phyloP scores from a whole-genome alignment of 2,329 filamentous ascomycete species.

The Neophaeococcomyces mojaviensis region DNA sequence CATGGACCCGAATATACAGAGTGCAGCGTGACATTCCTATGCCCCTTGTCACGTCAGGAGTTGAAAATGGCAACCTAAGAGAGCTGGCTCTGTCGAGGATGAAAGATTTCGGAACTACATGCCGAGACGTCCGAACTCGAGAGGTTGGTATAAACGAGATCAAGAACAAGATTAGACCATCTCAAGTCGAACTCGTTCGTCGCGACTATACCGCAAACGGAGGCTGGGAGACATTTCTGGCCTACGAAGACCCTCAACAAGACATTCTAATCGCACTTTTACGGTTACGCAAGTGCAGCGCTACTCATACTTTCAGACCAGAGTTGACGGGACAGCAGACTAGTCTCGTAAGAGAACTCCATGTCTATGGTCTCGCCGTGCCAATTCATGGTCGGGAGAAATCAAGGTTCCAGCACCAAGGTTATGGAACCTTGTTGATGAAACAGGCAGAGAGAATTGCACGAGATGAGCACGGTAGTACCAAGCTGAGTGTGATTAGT shows the following conservation, averaged over 20 bases:
- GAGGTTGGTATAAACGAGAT: constrained; percentile 99
- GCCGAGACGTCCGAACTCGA: constrained; percentile 88
- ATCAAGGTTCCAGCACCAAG: constrained; percentile 96
- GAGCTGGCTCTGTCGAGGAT: constrained; percentile 92
- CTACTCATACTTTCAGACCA: constrained; percentile 83
- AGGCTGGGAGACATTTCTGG: constrained; percentile 97
- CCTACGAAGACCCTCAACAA: constrained; percentile 97
- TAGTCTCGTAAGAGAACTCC: constrained; percentile 85
- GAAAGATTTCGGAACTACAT: constrained; percentile 98
- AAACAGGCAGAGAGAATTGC: constrained; percentile 96
- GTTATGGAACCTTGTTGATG: constrained; percentile 93
- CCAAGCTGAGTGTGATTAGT: constrained; percentile 95
- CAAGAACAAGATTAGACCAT: constrained; percentile 95
- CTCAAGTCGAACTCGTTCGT: constrained; percentile 89
- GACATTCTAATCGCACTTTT: constrained; percentile 92
- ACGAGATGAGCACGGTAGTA: constrained; percentile 83
- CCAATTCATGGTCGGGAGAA: constrained; percentile 92
- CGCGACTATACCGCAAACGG: constrained; percentile 92
- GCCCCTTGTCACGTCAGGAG: constrained; percentile 96
- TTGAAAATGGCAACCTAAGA: constrained; percentile 93
- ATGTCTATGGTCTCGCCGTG: constrained; percentile 96
- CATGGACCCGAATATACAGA: constrained; percentile 97
- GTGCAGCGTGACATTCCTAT: constrained; percentile 99
- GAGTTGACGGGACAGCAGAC: constrained; percentile 82
- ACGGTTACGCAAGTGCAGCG: constrained; percentile 79